phyloP scores from a whole-genome alignment of 495 filamentous ascomycete genomes.

The Penicillium psychrofluorescens region DNA sequence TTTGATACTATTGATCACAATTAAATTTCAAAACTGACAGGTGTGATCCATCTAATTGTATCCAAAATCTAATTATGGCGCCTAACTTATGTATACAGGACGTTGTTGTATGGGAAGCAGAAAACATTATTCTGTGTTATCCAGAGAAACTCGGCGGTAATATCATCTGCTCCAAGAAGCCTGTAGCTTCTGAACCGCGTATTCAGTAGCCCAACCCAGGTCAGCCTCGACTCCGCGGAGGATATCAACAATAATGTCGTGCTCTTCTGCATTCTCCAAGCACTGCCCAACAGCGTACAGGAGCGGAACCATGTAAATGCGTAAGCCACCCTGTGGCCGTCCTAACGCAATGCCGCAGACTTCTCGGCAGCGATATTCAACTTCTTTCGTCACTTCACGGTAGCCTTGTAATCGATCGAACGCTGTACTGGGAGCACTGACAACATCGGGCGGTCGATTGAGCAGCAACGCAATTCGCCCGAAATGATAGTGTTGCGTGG shows the following conservation, averaged over 20 bases:
- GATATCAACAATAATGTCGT: conserved; percentile 29
- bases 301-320: conserved; percentile 30
- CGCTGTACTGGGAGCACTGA: conserved; percentile 28
- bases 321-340: conserved; percentile 26
- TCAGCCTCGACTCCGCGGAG: conserved; percentile 32
- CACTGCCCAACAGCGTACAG: conserved; percentile 35
- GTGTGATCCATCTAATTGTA: too few species aligned
- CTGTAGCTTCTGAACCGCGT: conserved; percentile 25
- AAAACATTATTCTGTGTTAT: too few species aligned
- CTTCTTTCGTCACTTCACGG: conserved; percentile 36
- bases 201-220: conserved; percentile 31
- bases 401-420: conserved; percentile 36
- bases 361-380: conserved; percentile 32
- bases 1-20: too few species aligned
- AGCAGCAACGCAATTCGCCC: conserved; percentile 30
- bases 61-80: too few species aligned
- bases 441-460: conserved; percentile 28
- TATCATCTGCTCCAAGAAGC: conserved; percentile 20
- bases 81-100: too few species aligned
- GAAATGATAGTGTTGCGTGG: conserved; percentile 39
- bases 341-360: conserved; percentile 33
- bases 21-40: too few species aligned
- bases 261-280: conserved; percentile 25
- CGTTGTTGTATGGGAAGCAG: too few species aligned
- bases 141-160: too few species aligned